Percentiles rank a stretch among this genome's conserved stretches.
Evolutionary conservation across 2,329 filamentous ascomycete species (phyloP).

Genomic region (Penicillium occitanis): DNA sequence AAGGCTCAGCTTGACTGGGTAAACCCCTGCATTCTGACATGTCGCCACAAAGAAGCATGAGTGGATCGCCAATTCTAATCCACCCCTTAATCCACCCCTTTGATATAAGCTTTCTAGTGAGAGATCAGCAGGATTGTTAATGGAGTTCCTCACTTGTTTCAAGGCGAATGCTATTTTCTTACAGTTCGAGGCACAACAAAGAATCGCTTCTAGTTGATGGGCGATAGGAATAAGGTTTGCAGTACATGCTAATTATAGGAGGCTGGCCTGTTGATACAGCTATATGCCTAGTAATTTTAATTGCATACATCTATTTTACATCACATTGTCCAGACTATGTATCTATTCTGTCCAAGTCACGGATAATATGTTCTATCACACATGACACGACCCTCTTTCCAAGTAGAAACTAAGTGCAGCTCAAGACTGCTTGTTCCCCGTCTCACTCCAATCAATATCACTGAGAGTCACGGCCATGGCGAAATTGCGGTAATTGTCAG

Average conservation of each 20-base stretch:
- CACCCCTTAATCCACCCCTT: background rate
- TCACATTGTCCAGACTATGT: background rate
- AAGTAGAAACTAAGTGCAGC: background rate
- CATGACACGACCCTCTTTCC: background rate
- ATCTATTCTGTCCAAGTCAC: background rate
- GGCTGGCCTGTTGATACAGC: background rate
- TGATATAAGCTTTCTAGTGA: background rate
- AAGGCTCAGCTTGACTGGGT: background rate
- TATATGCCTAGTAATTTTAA: background rate
- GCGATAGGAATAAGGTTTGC: background rate
- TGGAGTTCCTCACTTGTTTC: background rate
- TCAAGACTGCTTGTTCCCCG: background rate
- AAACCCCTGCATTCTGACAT: background rate
- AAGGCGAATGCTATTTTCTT: background rate
- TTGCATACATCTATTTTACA: background rate
- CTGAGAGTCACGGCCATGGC: background rate
- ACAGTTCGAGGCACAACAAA: background rate
- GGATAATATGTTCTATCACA: background rate
- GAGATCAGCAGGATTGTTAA: background rate
- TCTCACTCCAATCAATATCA: background rate
- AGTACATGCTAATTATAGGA: background rate
- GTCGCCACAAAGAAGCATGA: background rate
- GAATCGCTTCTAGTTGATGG: background rate
- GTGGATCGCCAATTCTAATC: no score
- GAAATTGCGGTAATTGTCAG: conserved; percentile 4